A percentile compares a stretch with the other conserved stretches of the same genome.
These are phyloP conservation scores for Rhododendron kiyosumense DNA, from an alignment of 148 eudicot species.

Conservation along the genomic window DNA sequence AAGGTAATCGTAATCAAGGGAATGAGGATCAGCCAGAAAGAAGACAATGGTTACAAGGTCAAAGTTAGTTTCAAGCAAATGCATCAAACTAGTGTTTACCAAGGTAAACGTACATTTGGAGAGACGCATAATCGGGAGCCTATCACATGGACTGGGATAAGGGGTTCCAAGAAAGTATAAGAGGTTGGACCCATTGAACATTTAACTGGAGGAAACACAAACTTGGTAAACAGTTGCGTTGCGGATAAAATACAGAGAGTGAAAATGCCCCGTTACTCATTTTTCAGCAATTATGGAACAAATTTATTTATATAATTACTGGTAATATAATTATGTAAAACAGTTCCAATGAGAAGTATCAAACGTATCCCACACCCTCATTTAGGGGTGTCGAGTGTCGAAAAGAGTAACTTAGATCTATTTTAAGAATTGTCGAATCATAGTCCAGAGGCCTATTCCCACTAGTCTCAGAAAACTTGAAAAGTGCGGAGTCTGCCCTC, in stretches of 20 bases:
- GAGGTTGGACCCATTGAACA: background rate
- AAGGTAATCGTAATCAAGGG: background rate
- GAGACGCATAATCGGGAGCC: background rate
- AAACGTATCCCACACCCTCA: background rate
- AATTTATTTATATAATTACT: background rate
- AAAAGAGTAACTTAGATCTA: background rate
- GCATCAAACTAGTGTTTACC: background rate
- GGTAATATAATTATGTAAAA: background rate
- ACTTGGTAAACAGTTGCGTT: background rate
- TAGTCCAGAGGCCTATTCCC: background rate
- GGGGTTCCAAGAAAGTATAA: background rate
- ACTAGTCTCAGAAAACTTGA: background rate
- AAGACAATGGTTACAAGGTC: background rate
- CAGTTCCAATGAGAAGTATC: background rate
- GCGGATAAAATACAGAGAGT: background rate
- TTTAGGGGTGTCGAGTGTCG: background rate
- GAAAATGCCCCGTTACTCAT: background rate
- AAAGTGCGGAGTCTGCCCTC: background rate
- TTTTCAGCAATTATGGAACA: background rate
- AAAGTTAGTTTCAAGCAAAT: background rate
- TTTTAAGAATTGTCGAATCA: background rate
- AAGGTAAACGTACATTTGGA: too few relatives aligned
- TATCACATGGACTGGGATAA: background rate
- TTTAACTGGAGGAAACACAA: background rate
- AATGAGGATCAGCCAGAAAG: background rate